A percentile compares a stretch with the other conserved stretches of the same genome.
Evolutionary conservation across 2,329 filamentous ascomycete genomes (phyloP).

Genomic region (Cladosporium sp.): DNA sequence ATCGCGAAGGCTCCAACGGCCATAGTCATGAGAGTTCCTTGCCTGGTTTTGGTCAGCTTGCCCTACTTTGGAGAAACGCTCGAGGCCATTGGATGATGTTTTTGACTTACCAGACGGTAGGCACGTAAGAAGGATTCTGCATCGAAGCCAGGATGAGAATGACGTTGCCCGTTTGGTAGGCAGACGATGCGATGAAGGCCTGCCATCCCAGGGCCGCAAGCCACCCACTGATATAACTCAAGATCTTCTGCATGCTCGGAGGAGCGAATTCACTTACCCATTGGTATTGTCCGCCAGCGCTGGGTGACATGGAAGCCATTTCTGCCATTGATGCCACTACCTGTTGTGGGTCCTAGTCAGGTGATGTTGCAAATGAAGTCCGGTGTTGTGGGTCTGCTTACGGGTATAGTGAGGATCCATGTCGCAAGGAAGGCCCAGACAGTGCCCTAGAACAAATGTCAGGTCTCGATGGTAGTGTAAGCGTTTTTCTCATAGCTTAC

Average conservation of each 20-base stretch:
- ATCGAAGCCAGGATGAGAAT: conserved; percentile 40
- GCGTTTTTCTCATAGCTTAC: neutral
- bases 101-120: conserved; percentile 22
- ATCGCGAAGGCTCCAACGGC: conserved; percentile 26
- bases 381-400: neutral
- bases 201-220: conserved; percentile 41
- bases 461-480: neutral
- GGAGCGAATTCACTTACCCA: conserved; percentile 44
- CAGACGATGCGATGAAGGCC: conserved; percentile 34
- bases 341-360: neutral
- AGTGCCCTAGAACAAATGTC: conserved; percentile 20
- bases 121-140: conserved; percentile 37
- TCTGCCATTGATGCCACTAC: conserved; percentile 34
- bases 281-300: conserved; percentile 24
- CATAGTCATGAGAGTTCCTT: conserved; percentile 47
- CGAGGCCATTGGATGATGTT: neutral
- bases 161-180: conserved; percentile 24
- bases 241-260: conserved; percentile 39
- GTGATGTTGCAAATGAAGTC: neutral
- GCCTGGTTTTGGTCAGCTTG: conserved; percentile 26
- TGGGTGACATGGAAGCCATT: conserved; percentile 35
- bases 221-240: conserved; percentile 46
- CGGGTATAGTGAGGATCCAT: conserved; percentile 30
- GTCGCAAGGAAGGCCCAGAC: conserved; percentile 35
- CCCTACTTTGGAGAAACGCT: neutral